Evolutionary conservation across 2,329 filamentous ascomycete species (phyloP).

Genomic region (Trichoderma arundinaceum): DNA sequence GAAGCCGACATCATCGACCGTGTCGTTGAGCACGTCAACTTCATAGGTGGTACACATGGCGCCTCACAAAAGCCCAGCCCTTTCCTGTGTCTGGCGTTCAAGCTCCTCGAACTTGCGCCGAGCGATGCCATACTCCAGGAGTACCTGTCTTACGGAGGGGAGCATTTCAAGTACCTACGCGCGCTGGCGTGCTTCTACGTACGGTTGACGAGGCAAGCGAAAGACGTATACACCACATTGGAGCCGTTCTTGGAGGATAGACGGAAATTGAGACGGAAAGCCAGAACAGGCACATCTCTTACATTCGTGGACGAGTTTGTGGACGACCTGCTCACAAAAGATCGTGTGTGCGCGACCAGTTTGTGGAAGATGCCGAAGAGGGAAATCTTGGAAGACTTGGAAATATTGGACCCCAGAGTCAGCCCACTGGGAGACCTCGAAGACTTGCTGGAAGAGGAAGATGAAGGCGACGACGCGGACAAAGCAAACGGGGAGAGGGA

Average conservation of each 20-base stretch:
- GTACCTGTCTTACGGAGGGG: conserved; percentile 78
- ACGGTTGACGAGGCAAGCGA: conserved; percentile 81
- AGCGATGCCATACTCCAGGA: conserved; percentile 77
- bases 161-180: conserved; percentile 83
- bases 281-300: conserved; percentile 73
- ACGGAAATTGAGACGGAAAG: conserved; percentile 80
- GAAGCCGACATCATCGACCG: conserved; percentile 83
- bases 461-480: conserved; percentile 40
- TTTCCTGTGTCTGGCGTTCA: conserved; percentile 93
- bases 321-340: conserved; percentile 87
- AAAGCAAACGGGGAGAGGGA: conserved; percentile 41
- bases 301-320: conserved; percentile 92
- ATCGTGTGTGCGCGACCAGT: conserved; percentile 88
- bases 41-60: conserved; percentile 88
- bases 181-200: conserved; percentile 92
- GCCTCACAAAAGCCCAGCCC: conserved; percentile 84
- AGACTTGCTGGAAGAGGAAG: conserved; percentile 67
- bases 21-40: conserved; percentile 79
- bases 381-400: conserved; percentile 84
- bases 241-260: conserved; percentile 84
- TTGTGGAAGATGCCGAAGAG: conserved; percentile 89
- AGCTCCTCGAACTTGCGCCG: conserved; percentile 87
- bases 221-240: conserved; percentile 77
- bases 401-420: conserved; percentile 81
- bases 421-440: conserved; percentile 84